phyloP scores from a whole-genome alignment of 2,329 filamentous ascomycete genomes.

The Chrysoporthe puriensis region DNA sequence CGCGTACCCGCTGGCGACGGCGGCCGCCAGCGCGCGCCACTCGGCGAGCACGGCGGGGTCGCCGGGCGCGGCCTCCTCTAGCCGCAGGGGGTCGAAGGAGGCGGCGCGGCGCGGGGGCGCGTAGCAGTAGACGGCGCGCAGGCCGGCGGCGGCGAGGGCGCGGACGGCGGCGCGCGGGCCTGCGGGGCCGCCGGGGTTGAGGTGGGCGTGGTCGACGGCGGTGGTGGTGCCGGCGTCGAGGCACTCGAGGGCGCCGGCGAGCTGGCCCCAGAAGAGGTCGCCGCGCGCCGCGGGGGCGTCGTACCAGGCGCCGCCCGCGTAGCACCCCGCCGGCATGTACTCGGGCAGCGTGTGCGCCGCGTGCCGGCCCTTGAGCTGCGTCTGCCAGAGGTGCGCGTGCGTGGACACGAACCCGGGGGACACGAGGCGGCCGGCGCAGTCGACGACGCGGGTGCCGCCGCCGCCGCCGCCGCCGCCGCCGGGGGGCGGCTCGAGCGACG shows the following conservation, averaged over 20 bases:
- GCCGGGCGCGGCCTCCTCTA: constrained; percentile 35
- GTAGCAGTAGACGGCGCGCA: constrained; percentile 51
- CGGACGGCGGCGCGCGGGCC: constrained; percentile 42
- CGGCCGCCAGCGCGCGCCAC: constrained; percentile 37
- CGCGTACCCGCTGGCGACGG: constrained; percentile 28
- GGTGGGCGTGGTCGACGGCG: constrained; percentile 43
- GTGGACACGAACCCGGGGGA: constrained; percentile 49
- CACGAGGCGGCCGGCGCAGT: constrained; percentile 45
- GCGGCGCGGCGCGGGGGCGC: constrained; percentile 39
- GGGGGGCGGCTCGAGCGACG: constrained; percentile 15
- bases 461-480: background rate
- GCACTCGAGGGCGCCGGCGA: constrained; percentile 44
- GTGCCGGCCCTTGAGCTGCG: constrained; percentile 36
- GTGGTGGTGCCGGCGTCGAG: constrained; percentile 49
- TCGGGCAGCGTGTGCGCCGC: constrained; percentile 33
- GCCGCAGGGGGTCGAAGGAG: constrained; percentile 37
- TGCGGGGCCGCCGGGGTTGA: constrained; percentile 38
- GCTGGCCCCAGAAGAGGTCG: constrained; percentile 52
- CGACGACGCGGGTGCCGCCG: constrained; percentile 37
- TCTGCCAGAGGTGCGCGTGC: constrained; percentile 51
- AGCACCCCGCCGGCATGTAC: constrained; percentile 41
- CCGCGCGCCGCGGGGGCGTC: constrained; percentile 32
- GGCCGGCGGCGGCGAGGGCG: constrained; percentile 47
- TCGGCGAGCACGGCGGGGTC: constrained; percentile 42
- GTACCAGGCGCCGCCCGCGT: constrained; percentile 39